A percentile compares a stretch with the other conserved stretches of the same genome.
Conservation (phyloP, 441 rosid species). For the Mallotus repandus region DNA sequence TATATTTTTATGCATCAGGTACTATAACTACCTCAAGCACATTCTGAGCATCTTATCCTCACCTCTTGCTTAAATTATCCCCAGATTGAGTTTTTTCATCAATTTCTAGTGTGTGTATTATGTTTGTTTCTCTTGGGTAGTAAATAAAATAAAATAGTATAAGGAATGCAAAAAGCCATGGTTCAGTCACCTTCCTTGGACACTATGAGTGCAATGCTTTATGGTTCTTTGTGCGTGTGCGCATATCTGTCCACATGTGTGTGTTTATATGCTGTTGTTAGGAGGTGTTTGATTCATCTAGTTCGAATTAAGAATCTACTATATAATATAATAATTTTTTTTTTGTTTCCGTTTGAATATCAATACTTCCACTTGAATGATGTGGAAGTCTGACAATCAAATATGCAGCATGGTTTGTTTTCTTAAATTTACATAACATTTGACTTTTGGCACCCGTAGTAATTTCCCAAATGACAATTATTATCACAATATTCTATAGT, state of each 20-base stretch:
- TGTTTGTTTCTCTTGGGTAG: background rate
- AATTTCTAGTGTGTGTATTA: background rate
- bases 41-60: background rate
- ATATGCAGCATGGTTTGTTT: too few relatives aligned
- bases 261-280: background rate
- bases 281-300: background rate
- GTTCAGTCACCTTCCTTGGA: background rate
- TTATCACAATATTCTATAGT: too few relatives aligned
- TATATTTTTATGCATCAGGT: background rate
- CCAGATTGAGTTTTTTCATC: background rate
- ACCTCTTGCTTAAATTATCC: background rate
- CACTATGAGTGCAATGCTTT: background rate
- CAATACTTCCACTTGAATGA: background rate
- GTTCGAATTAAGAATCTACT: background rate
- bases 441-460: background rate
- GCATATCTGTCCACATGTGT: background rate
- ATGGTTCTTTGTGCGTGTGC: background rate
- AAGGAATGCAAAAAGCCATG: background rate
- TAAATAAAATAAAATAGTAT: background rate
- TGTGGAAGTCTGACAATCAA: background rate
- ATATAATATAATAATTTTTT: background rate
- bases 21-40: background rate
- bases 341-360: background rate
- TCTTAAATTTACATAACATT: background rate
- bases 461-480: background rate